Base-by-base conservation (phyloP, 2,329 filamentous ascomycete species). In the Magnaporthiopsis incrustans region DNA sequence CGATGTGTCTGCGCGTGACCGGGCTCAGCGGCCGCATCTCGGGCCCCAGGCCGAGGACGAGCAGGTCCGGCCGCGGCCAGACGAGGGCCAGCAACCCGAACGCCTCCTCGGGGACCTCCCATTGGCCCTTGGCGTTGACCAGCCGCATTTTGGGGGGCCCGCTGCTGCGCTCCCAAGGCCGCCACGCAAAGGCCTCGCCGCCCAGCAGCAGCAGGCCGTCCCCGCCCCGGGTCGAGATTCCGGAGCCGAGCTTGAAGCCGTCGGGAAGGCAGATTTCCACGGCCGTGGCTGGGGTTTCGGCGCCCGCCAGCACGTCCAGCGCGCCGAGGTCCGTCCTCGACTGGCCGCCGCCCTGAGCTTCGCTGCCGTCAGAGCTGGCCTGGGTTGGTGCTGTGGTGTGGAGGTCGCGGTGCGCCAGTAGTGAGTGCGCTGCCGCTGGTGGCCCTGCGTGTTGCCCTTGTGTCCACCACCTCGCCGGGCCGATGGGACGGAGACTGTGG, bases 141-240 rank as follows among this genome's bases (percentile, higher is more conserved):
- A 96, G 77, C 70, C 72, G 77, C 75, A 72, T 77, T 62, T 71
- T 18, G 7, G 11, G 33, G 33, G 8, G 33, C 8, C 33, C 8
- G 33, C 50, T 2, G 26, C 22, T 26, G 18, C 44, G 32, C 57
- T 62, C 76, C 92, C 94, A 97, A 5, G 95, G 95, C 72, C 85
- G 80, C 95, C 95, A 99, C 62, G 81, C 78, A 74, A 97, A 98
- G 0, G 89, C 92, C 76, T 98, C 92, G 7, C 94, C 94, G 57
- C 87, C 89, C 1, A 97, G 83, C 6, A 99, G 81, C 67, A 99
- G 73, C 0, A 85, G 81, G 2, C 83, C 84, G 26, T 74, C 76
- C 63, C 79, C 80, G 30, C 76, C 73, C 64, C 77, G 77, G 35
- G 96, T 85, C 63, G 85, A 87, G 50, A 90, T 78, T 14, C 93